Percentiles rank a stretch among this genome's conserved stretches.
These are phyloP conservation scores for Coemansia sp. DNA, from an alignment of 192 early-diverging fungal species.

Conservation along the genomic window DNA sequence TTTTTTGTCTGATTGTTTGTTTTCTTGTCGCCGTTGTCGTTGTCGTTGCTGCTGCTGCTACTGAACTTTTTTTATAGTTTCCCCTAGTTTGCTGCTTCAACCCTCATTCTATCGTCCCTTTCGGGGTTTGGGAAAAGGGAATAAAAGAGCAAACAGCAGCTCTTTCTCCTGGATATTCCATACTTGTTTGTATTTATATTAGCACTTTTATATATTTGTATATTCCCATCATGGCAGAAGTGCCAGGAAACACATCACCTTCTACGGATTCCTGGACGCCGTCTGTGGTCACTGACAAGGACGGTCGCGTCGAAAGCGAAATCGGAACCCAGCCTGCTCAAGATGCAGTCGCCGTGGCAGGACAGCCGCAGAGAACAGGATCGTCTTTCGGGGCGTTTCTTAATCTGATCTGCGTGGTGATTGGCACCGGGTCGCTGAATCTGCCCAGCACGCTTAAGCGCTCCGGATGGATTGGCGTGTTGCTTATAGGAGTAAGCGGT, in stretches of 20 bases:
- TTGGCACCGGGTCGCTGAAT: slow-evolving; percentile 75
- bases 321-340: background rate
- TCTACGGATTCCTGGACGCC: background rate
- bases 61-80: too few species aligned
- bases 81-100: too few species aligned
- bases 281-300: slow-evolving; percentile 6
- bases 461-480: slow-evolving; percentile 73
- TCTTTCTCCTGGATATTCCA: too few species aligned
- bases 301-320: background rate
- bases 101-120: too few species aligned
- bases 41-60: too few species aligned
- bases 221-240: background rate
- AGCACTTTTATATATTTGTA: background rate
- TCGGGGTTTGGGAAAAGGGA: too few species aligned
- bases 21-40: too few species aligned
- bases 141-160: too few species aligned
- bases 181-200: background rate
- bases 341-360: slow-evolving; percentile 4
- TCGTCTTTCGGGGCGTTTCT: slow-evolving; percentile 59
- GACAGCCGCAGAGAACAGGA: slow-evolving; percentile 43
- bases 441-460: slow-evolving; percentile 70
- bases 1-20: background rate
- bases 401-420: slow-evolving; percentile 67
- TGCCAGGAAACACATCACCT: background rate
- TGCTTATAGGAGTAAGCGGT: slow-evolving; percentile 64